A percentile compares a stretch with the other conserved stretches of the same genome.
These are phyloP conservation scores for Phaeosphaeria sp. DNA, from an alignment of 2,329 filamentous ascomycete species.

Conservation along the genomic window DNA sequence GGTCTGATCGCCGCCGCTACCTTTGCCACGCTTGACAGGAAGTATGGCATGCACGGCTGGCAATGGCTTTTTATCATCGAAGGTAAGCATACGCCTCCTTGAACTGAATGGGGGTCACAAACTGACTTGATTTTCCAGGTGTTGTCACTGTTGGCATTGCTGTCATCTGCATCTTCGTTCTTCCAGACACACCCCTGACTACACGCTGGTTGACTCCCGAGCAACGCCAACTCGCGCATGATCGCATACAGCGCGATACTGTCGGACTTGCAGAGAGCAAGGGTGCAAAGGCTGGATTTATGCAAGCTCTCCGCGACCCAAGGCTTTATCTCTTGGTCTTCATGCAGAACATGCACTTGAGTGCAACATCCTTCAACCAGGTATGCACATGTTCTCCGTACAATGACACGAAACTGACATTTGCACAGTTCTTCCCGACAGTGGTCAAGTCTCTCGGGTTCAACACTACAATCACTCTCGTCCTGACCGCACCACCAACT, in stretches of 20 bases:
- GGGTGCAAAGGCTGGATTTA: constrained; percentile 55
- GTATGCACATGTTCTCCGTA: constrained; percentile 1
- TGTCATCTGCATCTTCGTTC: constrained; percentile 44
- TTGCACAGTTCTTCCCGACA: constrained; percentile 51
- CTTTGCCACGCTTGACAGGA: constrained; percentile 22
- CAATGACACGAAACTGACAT: neutral
- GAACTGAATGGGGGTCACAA: neutral
- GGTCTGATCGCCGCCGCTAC: constrained; percentile 23
- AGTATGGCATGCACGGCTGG: constrained; percentile 25
- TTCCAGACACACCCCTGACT: constrained; percentile 45
- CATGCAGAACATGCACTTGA: constrained; percentile 64
- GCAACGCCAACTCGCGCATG: constrained; percentile 49
- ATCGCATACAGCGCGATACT: constrained; percentile 53
- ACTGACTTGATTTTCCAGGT: constrained; percentile 5
- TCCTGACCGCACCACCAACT: constrained; percentile 51
- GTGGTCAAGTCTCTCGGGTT: constrained; percentile 60
- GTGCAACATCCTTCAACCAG: constrained; percentile 53
- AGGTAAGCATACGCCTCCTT: constrained; percentile 1
- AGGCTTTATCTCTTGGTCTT: constrained; percentile 61
- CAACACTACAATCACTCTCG: constrained; percentile 57
- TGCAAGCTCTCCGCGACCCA: constrained; percentile 59
- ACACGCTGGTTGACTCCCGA: constrained; percentile 54
- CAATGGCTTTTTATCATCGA: constrained; percentile 32
- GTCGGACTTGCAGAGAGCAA: constrained; percentile 53
- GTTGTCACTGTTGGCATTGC: constrained; percentile 37